Conservation (phyloP, 1,139 yeast species). For the Sugiyamaella neomexicana region DNA sequence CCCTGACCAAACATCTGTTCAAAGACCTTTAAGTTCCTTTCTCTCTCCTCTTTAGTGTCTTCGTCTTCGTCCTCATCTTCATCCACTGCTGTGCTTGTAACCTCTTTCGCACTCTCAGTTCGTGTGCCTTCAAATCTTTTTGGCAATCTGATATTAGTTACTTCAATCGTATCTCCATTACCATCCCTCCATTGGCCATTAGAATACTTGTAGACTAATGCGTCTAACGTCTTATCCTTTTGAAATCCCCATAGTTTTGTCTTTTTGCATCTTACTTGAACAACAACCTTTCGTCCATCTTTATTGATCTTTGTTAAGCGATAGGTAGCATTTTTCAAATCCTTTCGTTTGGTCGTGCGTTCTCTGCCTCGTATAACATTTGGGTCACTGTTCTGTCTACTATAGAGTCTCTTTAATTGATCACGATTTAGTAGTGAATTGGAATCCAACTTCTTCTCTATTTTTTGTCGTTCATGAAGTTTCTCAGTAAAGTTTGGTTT, state of each 20-base stretch:
- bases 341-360: slow-evolving; percentile 55
- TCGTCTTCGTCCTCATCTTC: slow-evolving; percentile 25
- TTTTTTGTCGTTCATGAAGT: slow-evolving; percentile 47
- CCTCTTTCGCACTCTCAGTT: slow-evolving; percentile 28
- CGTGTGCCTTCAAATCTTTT: slow-evolving; percentile 25
- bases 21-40: slow-evolving; percentile 30
- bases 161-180: slow-evolving; percentile 72
- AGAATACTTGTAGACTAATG: slow-evolving; percentile 60
- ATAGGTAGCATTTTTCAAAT: slow-evolving; percentile 58
- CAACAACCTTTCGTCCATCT: slow-evolving; percentile 47
- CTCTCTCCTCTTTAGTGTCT: slow-evolving; percentile 30
- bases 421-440: slow-evolving; percentile 42
- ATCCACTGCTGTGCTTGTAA: slow-evolving; percentile 23
- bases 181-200: slow-evolving; percentile 84
- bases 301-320: slow-evolving; percentile 62
- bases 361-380: slow-evolving; percentile 58
- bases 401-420: slow-evolving; percentile 46
- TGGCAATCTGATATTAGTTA: slow-evolving; percentile 29
- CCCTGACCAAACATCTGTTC: slow-evolving; percentile 39
- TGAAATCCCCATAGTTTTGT: slow-evolving; percentile 90
- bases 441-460: slow-evolving; percentile 40
- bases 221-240: slow-evolving; percentile 59
- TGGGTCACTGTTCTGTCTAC: slow-evolving; percentile 33
- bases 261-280: slow-evolving; percentile 55
- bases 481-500: slow-evolving; percentile 47